These are phyloP conservation scores for Borealophlyctis nickersoniae DNA, from an alignment of 192 early-diverging fungal genomes.

Conservation along the genomic window DNA sequence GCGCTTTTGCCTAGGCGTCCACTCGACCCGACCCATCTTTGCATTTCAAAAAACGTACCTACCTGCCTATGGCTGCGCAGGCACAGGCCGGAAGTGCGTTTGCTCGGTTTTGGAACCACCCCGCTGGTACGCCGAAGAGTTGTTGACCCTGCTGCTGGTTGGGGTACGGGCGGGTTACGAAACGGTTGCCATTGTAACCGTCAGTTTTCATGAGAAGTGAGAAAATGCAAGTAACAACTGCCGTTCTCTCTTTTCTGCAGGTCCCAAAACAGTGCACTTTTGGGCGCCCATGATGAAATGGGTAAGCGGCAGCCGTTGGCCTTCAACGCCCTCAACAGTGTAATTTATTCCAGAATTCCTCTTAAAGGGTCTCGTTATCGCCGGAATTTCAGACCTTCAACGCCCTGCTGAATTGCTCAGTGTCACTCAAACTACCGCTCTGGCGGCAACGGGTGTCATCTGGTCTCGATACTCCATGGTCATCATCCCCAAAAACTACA, in stretches of 20 bases:
- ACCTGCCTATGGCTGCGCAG: no score
- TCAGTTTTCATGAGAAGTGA: no score
- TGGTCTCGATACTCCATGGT: constrained; percentile 96
- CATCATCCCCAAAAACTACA: constrained; percentile 91
- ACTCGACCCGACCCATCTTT: no score
- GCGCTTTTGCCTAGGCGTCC: no score
- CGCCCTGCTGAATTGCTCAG: constrained; percentile 89
- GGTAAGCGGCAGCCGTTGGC: constrained; percentile 43
- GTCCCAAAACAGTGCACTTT: constrained; percentile 97
- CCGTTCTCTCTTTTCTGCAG: constrained; percentile 33
- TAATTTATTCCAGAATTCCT: background rate
- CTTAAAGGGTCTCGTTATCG: constrained; percentile 80
- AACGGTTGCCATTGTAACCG: no score
- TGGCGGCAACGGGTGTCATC: constrained; percentile 92
- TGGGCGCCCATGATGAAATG: constrained; percentile 96
- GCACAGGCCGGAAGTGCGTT: constrained; percentile 38
- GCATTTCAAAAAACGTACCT: no score
- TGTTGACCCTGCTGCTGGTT: background rate
- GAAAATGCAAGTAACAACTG: background rate
- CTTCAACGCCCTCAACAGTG: background rate
- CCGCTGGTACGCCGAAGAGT: constrained; percentile 43
- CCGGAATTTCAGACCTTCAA: constrained; percentile 83
- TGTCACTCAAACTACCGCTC: constrained; percentile 76
- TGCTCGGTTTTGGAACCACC: constrained; percentile 65
- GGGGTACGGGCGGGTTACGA: background rate